Base-by-base conservation (phyloP, 352 stramenopile species). In the Globisporangium acanthophoron region DNA sequence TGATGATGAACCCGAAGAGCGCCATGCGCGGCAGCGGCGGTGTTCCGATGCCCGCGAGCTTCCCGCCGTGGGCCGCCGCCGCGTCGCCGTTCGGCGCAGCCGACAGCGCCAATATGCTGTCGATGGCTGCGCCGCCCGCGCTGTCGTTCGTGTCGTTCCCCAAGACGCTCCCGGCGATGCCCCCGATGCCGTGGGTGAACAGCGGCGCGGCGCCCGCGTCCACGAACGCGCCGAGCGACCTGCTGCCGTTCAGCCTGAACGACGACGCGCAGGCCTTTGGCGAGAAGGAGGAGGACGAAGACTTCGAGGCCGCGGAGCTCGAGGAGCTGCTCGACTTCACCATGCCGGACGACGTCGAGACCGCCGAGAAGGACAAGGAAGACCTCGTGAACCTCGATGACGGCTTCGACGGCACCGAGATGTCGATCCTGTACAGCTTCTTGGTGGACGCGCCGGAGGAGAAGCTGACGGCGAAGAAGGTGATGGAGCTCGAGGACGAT, bases 361-460 rank as follows among this genome's bases (percentile, higher is more conserved):
- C 50, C n/a, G 58, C 66, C 18, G 62, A 74, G 39, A 88, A 90
- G 65, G 78, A 88, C 65, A 90, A 90, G 70, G 73, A 78, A 53
- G 76, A 88, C 66, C 61, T 90, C 29, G 66, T 87, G 52, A 88
- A 90, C 67, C 58, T 90, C 61, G 78, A 91, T 58, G 78, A 92
- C 62, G 85, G 78, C 59, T 92, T 94, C 59, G 80, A 90, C 67
- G 80, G 79, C 27, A 91, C 81, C 41, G 82, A 94, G 59, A 92
- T 94, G 75, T 90, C 82, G 44, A 92, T 94, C 60, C 56, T 94
- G 33, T 94, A 92, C 76, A 90, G 74, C 60, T 92, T 92, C 66
- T 60, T 94, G 59, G 77, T 91, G 12, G 80, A 94, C 56, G 69
- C 72, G 5, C 80, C 78, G 5, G 80, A 90, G 61, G 78, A 90